Evolutionary conservation across 495 filamentous ascomycete species (phyloP), one percentile per base, ranked within the genome.

Genomic region (Lasiosphaeria miniovina): DNA sequence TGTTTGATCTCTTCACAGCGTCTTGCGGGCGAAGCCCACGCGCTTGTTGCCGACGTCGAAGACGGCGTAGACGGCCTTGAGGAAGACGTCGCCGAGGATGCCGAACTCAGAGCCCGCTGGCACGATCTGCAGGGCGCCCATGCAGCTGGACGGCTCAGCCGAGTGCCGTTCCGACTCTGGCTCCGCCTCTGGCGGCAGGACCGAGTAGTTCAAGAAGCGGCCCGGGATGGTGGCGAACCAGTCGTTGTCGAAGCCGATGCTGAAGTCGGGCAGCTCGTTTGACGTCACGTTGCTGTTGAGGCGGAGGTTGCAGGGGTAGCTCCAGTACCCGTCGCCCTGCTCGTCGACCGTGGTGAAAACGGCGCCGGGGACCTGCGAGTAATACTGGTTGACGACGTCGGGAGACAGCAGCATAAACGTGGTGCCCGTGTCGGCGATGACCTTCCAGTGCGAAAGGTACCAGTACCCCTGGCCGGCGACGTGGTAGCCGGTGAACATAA

Each of bases 401-500:
- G 87, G 82, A 41, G 83, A 75, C n/a, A 91, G 77, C 49, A 91
- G 80, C 11, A 86, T 79, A 43, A 92, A 74, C 8, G 88, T 86
- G 12, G 88, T 90, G 54, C 88, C 89, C 3, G 89, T 93, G 72
- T 93, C 89, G 54, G 84, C 82, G 57, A 92, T 90, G 55, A 86
- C 85, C 17, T 72, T 4, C 77, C 74, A 71, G 5, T 58, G 36
- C 36, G 65, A 70, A 33, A 68, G 58, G 59, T 73, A 77, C 65
- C 74, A 76, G 9, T 63, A 35, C 34, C 65, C 52, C 5, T 81
- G 76, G 55, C 80, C 83, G 48, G 80, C 84, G 32, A 90, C 77
- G 24, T 80, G 76, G 41, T 86, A 80, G 35, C 81, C 82, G 9
- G 77, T 74, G 52, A 84, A 85, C 32, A 75, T 62, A 61, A 90